Evolutionary conservation across 192 early-diverging fungal genomes (phyloP).

Genomic region (Umbelopsis vinacea): DNA sequence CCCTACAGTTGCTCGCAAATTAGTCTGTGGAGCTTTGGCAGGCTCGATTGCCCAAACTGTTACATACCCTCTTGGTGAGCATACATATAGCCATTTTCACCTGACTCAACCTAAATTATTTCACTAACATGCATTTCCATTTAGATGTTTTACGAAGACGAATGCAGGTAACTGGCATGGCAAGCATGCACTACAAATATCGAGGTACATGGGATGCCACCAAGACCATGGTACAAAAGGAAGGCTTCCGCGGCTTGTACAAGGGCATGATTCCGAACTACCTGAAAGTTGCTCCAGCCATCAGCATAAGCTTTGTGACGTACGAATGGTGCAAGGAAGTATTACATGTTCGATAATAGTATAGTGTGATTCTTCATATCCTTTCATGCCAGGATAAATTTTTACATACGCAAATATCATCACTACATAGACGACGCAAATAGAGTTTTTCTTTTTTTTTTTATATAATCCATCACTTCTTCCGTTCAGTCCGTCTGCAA

Average conservation of each 20-base stretch:
- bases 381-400: not conserved
- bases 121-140: not conserved
- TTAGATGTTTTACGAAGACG: conserved; percentile 73
- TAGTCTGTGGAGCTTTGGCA: conserved; percentile 76
- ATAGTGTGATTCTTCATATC: not conserved
- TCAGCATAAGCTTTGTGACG: conserved; percentile 81
- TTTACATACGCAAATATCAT: not conserved
- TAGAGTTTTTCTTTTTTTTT: conserved; percentile 12
- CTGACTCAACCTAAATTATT: too few relatives aligned
- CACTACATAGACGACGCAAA: conserved; percentile 5
- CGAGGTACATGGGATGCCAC: conserved; percentile 73
- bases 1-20: conserved; percentile 65
- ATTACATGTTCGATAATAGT: conserved; percentile 46
- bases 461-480: too few relatives aligned
- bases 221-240: conserved; percentile 56
- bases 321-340: conserved; percentile 80
- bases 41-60: conserved; percentile 83
- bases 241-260: conserved; percentile 74
- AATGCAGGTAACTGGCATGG: conserved; percentile 82
- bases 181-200: conserved; percentile 71
- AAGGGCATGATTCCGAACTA: conserved; percentile 83
- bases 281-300: conserved; percentile 84
- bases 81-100: not conserved
- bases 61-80: conserved; percentile 68
- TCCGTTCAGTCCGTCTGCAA: not conserved